Evolutionary conservation across 2,329 filamentous ascomycete genomes (phyloP).

Genomic region (Beauveria medogensis): DNA sequence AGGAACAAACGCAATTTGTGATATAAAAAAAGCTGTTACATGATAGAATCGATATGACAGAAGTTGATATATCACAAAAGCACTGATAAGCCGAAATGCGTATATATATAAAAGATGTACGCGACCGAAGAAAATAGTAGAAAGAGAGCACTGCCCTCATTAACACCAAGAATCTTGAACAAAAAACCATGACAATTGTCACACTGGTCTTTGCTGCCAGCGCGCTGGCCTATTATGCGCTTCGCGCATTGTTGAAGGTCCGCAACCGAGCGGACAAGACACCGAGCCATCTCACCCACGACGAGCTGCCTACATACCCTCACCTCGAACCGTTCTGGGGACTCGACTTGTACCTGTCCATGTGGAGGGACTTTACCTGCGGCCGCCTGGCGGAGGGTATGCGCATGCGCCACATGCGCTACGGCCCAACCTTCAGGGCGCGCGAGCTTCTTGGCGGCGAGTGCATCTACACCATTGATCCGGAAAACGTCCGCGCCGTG

Average conservation of each 20-base stretch:
- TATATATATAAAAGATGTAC: no score
- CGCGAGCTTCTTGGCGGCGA: slow-evolving; percentile 1
- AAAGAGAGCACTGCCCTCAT: no score
- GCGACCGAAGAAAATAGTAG: no score
- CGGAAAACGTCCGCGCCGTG: slow-evolving; percentile 4
- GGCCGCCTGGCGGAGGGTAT: slow-evolving; percentile 3
- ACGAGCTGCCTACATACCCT: not conserved
- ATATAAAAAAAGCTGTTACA: no score
- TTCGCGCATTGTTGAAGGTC: not conserved
- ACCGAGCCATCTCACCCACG: not conserved
- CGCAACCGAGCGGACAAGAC: not conserved
- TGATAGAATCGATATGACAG: no score
- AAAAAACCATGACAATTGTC: not conserved
- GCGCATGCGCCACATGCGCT: not conserved
- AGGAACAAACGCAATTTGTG: no score
- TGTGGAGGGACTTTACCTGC: slow-evolving; percentile 7
- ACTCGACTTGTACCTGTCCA: slow-evolving; percentile 2
- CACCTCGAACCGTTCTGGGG: slow-evolving; percentile 1
- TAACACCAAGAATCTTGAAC: not conserved
- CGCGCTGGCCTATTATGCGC: not conserved
- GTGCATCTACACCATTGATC: slow-evolving; percentile 11
- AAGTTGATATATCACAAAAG: no score
- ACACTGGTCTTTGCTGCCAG: not conserved
- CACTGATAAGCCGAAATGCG: no score
- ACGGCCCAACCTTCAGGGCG: not conserved